Percentiles rank a stretch among this genome's conserved stretches.
These are phyloP conservation scores for Plasmodium adleri DNA, from an alignment of 169 alveolate species.

Conservation along the genomic window DNA sequence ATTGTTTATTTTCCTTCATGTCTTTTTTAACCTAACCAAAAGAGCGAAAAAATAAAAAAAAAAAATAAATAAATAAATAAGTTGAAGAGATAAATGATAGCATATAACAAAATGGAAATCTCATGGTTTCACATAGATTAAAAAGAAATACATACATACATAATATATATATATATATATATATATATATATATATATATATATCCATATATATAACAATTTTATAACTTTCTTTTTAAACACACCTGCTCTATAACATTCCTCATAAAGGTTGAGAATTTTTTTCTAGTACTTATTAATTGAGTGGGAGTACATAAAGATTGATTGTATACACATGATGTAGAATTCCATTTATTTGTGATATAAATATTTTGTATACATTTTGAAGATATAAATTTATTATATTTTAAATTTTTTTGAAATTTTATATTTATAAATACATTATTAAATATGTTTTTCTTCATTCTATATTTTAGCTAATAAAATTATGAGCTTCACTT, in stretches of 20 bases:
- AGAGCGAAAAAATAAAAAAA: neutral
- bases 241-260: constrained; percentile 82
- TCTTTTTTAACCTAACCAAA: constrained; percentile 80
- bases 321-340: neutral
- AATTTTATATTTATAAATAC: constrained; percentile 27
- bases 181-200: neutral
- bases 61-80: neutral
- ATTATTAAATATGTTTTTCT: constrained; percentile 30
- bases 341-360: neutral
- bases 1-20: constrained; percentile 84
- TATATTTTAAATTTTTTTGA: constrained; percentile 30
- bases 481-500: too few species aligned
- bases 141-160: neutral
- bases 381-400: constrained; percentile 33
- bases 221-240: neutral
- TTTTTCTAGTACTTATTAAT: neutral
- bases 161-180: neutral
- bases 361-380: constrained; percentile 12
- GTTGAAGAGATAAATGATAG: neutral
- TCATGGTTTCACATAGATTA: too few species aligned
- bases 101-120: too few species aligned
- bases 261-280: constrained; percentile 83
- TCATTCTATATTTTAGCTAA: constrained; percentile 20
- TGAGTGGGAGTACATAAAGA: neutral
- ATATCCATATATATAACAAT: neutral